Evolutionary conservation across 495 filamentous ascomycete species (phyloP), one percentile per base, ranked within the genome.

Genomic region (Daldinia childiae): DNA sequence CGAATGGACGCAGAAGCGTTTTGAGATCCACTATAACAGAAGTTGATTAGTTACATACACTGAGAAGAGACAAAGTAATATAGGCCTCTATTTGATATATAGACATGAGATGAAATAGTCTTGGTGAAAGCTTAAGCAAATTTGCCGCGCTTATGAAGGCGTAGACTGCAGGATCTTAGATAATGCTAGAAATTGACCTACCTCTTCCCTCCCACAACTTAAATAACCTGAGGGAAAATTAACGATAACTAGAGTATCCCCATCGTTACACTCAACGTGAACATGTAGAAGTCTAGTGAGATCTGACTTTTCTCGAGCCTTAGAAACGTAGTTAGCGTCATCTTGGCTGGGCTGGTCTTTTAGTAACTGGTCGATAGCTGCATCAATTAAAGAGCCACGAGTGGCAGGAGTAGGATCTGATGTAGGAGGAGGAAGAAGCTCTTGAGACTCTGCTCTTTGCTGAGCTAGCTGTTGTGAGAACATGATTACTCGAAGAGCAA

Each of bases 181-280:
- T 32, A 9, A 12, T 9, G 17, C 34, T 71, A 24, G 27, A 57
- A 14, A 65, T 64, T 56, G 41, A 62, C 57, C 68, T 68, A 75
- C 74, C 75, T 52, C 65, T 62, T 72, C 73, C 15, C 63, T 45
- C 9, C 54, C 57, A 43, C 75, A 77, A 51, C 64, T 36, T 21
- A 75, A 38, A 74, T 69, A 21, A 75, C 81, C 59, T 71, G 74
- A 15, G 69, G 82, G 76, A 51, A 83, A 80, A 1, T 85, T 84
- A 54, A 91, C 87, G 57, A 84, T 82, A 6, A 88, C 80, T 14
- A 88, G 77, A 0, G 89, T 90, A 57, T 88, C 84, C 17, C 80
- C 86, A 12, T 78, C 77, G 6, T 76, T 54, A 38, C 83, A 76
- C 12, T 80, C 52, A 19, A 83, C 61, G 0, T 80, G 26, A 3